Percentiles rank a stretch among this genome's conserved stretches.
phyloP scores from a whole-genome alignment of 1,284 basidiomycete genomes.

The Sporisorium reilianum region DNA sequence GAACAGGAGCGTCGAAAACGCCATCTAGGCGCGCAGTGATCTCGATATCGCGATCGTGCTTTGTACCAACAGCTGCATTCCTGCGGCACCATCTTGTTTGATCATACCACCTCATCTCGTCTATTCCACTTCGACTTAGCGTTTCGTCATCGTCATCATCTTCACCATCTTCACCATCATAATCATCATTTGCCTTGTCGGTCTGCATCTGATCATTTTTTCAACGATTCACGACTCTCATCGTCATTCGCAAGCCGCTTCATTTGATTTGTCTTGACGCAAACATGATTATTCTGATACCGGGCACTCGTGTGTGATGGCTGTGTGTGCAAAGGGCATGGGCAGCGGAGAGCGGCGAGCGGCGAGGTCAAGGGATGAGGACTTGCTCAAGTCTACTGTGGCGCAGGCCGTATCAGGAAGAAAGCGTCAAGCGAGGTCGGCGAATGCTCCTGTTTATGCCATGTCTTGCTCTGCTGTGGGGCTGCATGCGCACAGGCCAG shows the following conservation, averaged over 20 bases:
- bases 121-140: neutral
- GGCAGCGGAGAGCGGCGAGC: neutral
- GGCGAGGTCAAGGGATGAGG: neutral
- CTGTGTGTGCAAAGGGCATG: slow-evolving; percentile 1
- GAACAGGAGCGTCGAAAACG: neutral
- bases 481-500: slow-evolving; percentile 9
- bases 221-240: slow-evolving; percentile 8
- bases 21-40: neutral
- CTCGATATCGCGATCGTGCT: neutral
- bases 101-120: slow-evolving; percentile 3
- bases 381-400: neutral
- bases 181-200: slow-evolving; percentile 14
- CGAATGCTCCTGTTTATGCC: neutral
- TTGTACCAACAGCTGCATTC: slow-evolving; percentile 3
- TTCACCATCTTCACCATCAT: slow-evolving; percentile 1
- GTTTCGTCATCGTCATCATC: slow-evolving; percentile 7
- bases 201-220: slow-evolving; percentile 10
- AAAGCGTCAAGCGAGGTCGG: slow-evolving; percentile 5
- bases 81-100: neutral
- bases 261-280: slow-evolving; percentile 4
- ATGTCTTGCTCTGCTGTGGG: slow-evolving; percentile 13
- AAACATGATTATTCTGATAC: neutral
- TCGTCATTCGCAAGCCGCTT: slow-evolving; percentile 4
- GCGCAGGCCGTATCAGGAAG: slow-evolving; percentile 1
- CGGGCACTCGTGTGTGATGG: neutral